phyloP scores from a whole-genome alignment of 192 early-diverging fungal genomes.

The Coemansia sp. region DNA sequence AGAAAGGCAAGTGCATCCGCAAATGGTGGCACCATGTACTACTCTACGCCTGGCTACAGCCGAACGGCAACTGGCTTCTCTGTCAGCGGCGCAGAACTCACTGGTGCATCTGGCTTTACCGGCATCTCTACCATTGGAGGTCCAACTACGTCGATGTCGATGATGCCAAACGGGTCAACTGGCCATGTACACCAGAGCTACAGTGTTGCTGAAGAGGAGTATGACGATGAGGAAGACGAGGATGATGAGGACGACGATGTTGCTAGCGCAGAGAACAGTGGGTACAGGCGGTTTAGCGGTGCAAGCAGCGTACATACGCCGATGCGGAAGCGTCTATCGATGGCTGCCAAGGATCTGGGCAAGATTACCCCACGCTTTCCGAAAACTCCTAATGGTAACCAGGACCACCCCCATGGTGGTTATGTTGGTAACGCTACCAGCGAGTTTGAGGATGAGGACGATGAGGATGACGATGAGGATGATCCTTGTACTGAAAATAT shows the following conservation, averaged over 20 bases:
- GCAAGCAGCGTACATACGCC: conserved; percentile 24
- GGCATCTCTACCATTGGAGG: conserved; percentile 41
- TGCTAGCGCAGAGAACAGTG: conserved; percentile 1
- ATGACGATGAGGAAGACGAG: conserved; percentile 6
- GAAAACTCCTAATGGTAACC: conserved; percentile 5
- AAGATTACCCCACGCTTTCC: conserved; percentile 42
- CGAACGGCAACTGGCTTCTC: conserved; percentile 23
- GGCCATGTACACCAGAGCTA: not conserved
- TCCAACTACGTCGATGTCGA: conserved; percentile 12
- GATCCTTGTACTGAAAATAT: conserved; percentile 51
- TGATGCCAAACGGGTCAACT: not conserved
- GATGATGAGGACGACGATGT: conserved; percentile 14
- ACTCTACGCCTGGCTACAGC: conserved; percentile 25
- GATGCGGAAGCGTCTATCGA: conserved; percentile 44
- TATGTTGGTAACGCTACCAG: not conserved
- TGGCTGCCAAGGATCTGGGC: conserved; percentile 42
- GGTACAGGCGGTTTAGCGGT: not conserved
- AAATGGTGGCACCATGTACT: not conserved
- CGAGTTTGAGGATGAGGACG: conserved; percentile 26
- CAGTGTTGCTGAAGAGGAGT: not conserved
- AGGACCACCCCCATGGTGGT: not conserved
- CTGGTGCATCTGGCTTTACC: conserved; percentile 32
- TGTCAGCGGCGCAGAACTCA: conserved; percentile 35
- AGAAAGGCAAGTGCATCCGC: not conserved
- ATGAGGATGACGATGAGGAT: conserved; percentile 33